Evolutionary conservation across 2,329 filamentous ascomycete species (phyloP).

Genomic region (Rutstroemia sp.): DNA sequence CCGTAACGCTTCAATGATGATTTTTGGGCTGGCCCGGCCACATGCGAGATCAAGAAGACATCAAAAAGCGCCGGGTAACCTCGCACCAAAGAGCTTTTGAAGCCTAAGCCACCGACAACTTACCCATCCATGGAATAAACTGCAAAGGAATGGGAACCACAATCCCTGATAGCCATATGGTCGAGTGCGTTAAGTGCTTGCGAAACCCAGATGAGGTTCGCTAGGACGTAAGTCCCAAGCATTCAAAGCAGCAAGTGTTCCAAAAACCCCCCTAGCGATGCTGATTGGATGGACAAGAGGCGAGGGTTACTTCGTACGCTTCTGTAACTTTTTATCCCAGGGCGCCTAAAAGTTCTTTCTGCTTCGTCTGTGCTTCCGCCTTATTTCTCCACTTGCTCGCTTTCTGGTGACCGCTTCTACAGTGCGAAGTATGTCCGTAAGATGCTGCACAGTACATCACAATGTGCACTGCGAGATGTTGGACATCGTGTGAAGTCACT

Average conservation of each 20-base stretch:
- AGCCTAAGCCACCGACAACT: no score
- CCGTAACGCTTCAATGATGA: not conserved
- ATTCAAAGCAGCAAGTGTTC: slow-evolving; percentile 27
- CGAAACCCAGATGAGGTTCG: not conserved
- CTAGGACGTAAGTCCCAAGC: not conserved
- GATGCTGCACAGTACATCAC: not conserved
- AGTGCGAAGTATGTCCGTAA: no score
- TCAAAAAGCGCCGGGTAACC: no score
- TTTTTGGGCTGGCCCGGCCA: not conserved
- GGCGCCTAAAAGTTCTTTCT: not conserved
- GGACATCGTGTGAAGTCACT: no score
- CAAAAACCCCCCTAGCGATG: slow-evolving; percentile 15
- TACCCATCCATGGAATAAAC: no score
- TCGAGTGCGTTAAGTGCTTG: not conserved
- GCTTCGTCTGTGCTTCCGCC: not conserved
- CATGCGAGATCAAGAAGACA: not conserved
- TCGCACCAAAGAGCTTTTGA: no score
- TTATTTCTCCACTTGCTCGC: not conserved
- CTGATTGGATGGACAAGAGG: slow-evolving; percentile 18
- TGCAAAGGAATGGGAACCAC: not conserved
- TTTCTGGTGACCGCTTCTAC: not conserved
- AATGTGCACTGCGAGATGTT: not conserved
- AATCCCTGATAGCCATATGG: no score
- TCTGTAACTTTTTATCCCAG: not conserved
- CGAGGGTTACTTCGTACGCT: slow-evolving; percentile 2